A percentile compares a stretch with the other conserved stretches of the same genome.
phyloP scores from a whole-genome alignment of 1,284 basidiomycete genomes.

The Cutaneotrichosporon dermatis region DNA sequence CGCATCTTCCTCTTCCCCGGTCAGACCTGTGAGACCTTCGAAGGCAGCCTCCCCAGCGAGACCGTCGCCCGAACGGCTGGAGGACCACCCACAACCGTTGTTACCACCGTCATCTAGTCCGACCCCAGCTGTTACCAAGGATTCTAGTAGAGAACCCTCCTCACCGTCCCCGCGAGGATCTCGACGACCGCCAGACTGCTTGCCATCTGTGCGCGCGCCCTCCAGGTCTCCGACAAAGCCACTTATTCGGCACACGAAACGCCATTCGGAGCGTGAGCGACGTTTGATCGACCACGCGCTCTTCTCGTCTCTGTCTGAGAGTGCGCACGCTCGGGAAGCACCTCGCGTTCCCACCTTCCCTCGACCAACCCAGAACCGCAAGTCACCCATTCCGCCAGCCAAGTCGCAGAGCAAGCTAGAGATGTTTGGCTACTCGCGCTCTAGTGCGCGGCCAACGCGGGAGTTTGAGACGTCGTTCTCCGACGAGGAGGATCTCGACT shows the following conservation, averaged over 20 bases:
- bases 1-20: background rate
- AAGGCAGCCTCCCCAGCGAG: background rate
- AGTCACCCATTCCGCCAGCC: background rate
- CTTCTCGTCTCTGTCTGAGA: conserved; percentile 4
- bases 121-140: background rate
- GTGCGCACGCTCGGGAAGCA: background rate
- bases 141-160: background rate
- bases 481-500: conserved; percentile 34
- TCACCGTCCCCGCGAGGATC: background rate
- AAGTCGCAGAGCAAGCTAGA: conserved; percentile 32
- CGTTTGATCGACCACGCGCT: background rate
- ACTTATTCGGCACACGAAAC: conserved; percentile 6
- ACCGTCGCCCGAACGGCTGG: too few relatives aligned
- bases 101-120: too few relatives aligned
- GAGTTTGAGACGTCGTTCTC: conserved; percentile 32
- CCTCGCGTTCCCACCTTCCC: background rate
- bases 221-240: background rate
- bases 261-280: background rate
- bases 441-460: background rate
- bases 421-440: conserved; percentile 32
- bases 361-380: conserved; percentile 4
- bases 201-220: too few relatives aligned
- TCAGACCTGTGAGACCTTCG: background rate
- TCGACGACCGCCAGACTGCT: too few relatives aligned
- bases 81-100: too few relatives aligned